Base-by-base conservation (phyloP, 2,329 filamentous ascomycete genomes). In the Fusarium sp. region DNA sequence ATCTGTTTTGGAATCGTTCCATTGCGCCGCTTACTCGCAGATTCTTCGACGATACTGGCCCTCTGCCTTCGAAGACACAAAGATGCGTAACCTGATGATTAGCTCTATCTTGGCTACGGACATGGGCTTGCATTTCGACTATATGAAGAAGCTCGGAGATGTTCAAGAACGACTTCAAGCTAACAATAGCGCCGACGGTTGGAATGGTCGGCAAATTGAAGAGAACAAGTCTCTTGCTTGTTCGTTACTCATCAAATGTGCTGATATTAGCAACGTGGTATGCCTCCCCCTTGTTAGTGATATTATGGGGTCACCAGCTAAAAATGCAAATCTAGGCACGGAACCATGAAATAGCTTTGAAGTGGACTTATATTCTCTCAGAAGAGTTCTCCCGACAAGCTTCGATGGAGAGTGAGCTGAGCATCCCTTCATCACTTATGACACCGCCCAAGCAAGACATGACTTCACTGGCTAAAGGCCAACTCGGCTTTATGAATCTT, bases 201-300 rank as follows among this genome's bases (percentile, higher is more conserved):
- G 94, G 95, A 92, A 92, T 68, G 90, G 89, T 10, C 93, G 95
- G 74, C 89, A 92, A 75, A 81, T 92, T 17, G 92, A 96, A 69
- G 92, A 95, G 75, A 89, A 95, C 75, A 93, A 92, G 75, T 91
- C 93, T 15, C 84, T 98, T 52, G 86, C 93, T n/a, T 98, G 96
- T 83, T 95, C 95, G 20, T 85, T 99, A 64, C 85, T 99, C 67
- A 98, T 99, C 84, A 99, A 99, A 82, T 98, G 96, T 81, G 96
- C 96, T 44, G 96, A 99, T 82, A 98, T 99, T 79, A 98, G 96
- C 84, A 99, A 99, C 81, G 96, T 98, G 81, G 94, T 96, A 88
- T 82, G 93, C 92, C 41, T 14, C 48, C 14, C 12, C 39, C 14
- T 22, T 39, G 13, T 24, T 10, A 34, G 28, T 56, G 39, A 28